phyloP scores from a whole-genome alignment of 495 filamentous ascomycete genomes.

The Xylaria venustula region DNA sequence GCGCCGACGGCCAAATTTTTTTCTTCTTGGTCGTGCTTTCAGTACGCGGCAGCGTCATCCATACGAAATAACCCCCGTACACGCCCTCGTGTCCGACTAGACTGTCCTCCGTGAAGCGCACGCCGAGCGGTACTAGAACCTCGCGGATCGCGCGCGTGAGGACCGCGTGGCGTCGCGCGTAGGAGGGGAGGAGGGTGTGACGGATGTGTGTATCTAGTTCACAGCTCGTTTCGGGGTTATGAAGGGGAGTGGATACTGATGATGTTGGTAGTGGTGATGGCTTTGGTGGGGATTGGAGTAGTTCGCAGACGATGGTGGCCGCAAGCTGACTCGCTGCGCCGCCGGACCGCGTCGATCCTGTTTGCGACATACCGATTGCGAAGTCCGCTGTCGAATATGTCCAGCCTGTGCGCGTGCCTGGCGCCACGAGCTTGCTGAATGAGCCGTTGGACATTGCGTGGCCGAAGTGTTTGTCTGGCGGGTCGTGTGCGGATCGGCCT shows the following conservation, averaged over 20 bases:
- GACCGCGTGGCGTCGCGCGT: constrained; percentile 54
- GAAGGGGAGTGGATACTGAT: too few species aligned
- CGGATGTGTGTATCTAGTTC: constrained; percentile 44
- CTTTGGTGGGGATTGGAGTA: too few species aligned
- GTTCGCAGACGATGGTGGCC: constrained; percentile 61
- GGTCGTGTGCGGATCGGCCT: constrained; percentile 40
- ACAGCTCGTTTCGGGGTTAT: not conserved
- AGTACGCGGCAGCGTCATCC: constrained; percentile 60
- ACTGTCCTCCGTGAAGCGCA: constrained; percentile 33
- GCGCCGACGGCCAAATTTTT: constrained; percentile 29
- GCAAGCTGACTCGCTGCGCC: constrained; percentile 72
- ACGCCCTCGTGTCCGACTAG: constrained; percentile 22
- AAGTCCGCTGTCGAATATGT: constrained; percentile 69
- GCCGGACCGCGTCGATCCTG: constrained; percentile 68
- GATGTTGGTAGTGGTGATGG: too few species aligned
- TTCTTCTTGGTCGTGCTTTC: constrained; percentile 13
- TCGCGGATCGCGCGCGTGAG: constrained; percentile 54
- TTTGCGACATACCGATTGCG: constrained; percentile 65
- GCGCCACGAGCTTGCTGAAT: constrained; percentile 82
- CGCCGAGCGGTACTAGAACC: constrained; percentile 60
- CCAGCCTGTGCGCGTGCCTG: constrained; percentile 81
- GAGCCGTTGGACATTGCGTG: constrained; percentile 78
- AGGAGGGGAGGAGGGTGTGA: constrained; percentile 46
- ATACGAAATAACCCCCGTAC: constrained; percentile 79
- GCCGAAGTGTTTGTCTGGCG: constrained; percentile 51